These are phyloP conservation scores for Colletotrichum orbiculare DNA, from an alignment of 2,329 filamentous ascomycete species.

Conservation along the genomic window DNA sequence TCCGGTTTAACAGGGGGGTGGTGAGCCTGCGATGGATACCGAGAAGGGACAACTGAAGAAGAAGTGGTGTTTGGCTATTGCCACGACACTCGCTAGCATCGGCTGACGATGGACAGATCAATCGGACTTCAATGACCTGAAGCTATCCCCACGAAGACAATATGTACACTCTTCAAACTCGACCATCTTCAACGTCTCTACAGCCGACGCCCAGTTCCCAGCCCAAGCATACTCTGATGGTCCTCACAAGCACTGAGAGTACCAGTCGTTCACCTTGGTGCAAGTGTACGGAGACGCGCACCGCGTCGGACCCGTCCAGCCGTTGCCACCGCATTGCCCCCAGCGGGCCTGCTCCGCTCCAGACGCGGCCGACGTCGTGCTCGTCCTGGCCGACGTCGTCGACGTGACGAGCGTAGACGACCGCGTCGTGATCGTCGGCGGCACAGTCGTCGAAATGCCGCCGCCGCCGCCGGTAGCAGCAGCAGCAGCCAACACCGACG, in stretches of 20 bases:
- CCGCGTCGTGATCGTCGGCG: constrained; percentile 7
- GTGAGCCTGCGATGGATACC: no score
- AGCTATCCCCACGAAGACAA: background rate
- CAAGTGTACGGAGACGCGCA: constrained; percentile 37
- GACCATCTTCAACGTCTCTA: no score
- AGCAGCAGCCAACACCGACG: constrained; percentile 47
- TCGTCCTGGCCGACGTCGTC: constrained; percentile 14
- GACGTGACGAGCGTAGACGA: constrained; percentile 19
- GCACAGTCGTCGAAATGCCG: background rate
- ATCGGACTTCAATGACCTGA: no score
- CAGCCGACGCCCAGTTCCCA: background rate
- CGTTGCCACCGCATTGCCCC: constrained; percentile 39
- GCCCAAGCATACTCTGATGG: background rate
- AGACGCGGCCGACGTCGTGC: constrained; percentile 24
- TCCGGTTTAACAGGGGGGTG: no score
- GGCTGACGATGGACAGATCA: no score
- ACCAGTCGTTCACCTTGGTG: constrained; percentile 38
- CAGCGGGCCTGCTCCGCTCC: constrained; percentile 33
- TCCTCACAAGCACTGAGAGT: constrained; percentile 39
- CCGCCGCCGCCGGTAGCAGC: constrained; percentile 29
- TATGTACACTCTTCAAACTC: background rate
- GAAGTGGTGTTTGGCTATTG: no score
- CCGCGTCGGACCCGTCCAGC: constrained; percentile 37
- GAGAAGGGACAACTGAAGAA: no score
- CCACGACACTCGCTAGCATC: no score